phyloP scores from a whole-genome alignment of 768 basidiomycete species.

The Pleurotus djamor region DNA sequence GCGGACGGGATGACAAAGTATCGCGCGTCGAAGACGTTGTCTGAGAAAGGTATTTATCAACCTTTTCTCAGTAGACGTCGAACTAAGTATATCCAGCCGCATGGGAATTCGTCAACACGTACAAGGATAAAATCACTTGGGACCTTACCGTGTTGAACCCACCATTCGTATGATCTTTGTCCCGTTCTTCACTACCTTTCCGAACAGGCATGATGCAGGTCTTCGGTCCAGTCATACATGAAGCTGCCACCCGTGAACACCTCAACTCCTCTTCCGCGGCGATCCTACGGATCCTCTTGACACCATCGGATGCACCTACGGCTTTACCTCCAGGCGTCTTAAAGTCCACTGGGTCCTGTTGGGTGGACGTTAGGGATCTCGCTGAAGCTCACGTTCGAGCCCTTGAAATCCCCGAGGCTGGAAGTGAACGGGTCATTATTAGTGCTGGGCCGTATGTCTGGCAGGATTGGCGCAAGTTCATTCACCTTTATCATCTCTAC shows the following conservation, averaged over 20 bases:
- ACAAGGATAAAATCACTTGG: constrained; percentile 42
- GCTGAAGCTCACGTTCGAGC: constrained; percentile 47
- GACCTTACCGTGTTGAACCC: constrained; percentile 56
- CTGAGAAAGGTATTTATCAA: constrained; percentile 46
- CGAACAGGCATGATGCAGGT: too few relatives aligned
- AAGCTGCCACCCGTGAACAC: constrained; percentile 25
- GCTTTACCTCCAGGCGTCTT: constrained; percentile 14
- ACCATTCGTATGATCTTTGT: constrained; percentile 49
- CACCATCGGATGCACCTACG: constrained; percentile 11
- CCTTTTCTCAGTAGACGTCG: not conserved
- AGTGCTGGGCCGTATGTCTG: constrained; percentile 14
- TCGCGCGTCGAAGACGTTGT: constrained; percentile 59
- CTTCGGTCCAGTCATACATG: constrained; percentile 39
- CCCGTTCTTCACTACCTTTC: too few relatives aligned
- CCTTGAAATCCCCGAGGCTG: constrained; percentile 41
- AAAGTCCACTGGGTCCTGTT: constrained; percentile 16
- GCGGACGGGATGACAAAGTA: constrained; percentile 45
- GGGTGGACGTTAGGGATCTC: constrained; percentile 45
- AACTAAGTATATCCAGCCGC: constrained; percentile 30
- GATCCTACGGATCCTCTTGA: constrained; percentile 24
- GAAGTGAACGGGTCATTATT: constrained; percentile 44
- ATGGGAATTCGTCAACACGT: constrained; percentile 38
- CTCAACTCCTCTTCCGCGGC: constrained; percentile 37
- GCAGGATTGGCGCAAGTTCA: constrained; percentile 24
- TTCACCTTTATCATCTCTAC: not conserved